Conservation (phyloP, 129 eudicot species). For the Lactuca saligna region DNA sequence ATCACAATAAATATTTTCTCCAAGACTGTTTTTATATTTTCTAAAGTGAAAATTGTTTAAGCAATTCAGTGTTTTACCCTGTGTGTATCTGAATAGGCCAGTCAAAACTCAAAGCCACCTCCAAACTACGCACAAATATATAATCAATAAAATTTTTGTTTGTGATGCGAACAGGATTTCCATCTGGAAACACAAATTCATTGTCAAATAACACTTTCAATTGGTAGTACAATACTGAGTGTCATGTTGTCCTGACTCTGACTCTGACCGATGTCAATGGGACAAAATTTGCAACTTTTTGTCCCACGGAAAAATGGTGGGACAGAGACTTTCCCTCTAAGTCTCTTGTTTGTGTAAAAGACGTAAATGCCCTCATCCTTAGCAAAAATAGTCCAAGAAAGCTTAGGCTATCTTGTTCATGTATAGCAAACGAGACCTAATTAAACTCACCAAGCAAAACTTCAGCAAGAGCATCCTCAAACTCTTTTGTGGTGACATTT, state of each 20-base stretch:
- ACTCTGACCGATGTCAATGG: background rate
- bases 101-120: constrained; percentile 66
- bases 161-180: constrained; percentile 70
- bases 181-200: constrained; percentile 47
- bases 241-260: no score
- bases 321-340: background rate
- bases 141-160: constrained; percentile 76
- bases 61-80: constrained; percentile 51
- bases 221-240: background rate
- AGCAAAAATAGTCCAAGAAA: no score
- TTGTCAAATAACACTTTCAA: constrained; percentile 25
- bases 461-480: constrained; percentile 70
- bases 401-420: background rate
- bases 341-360: background rate
- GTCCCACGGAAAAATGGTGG: background rate
- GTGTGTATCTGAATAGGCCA: constrained; percentile 97
- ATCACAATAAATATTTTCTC: background rate
- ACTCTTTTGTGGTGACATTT: constrained; percentile 57
- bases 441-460: constrained; percentile 64
- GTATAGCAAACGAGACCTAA: background rate
- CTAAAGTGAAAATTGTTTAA: background rate
- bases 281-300: no score
- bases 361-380: background rate
- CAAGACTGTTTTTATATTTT: background rate
- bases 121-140: constrained; percentile 71